Base-by-base conservation (phyloP, 2,329 filamentous ascomycete species). In the Ophiostoma himal-ulmi region DNA sequence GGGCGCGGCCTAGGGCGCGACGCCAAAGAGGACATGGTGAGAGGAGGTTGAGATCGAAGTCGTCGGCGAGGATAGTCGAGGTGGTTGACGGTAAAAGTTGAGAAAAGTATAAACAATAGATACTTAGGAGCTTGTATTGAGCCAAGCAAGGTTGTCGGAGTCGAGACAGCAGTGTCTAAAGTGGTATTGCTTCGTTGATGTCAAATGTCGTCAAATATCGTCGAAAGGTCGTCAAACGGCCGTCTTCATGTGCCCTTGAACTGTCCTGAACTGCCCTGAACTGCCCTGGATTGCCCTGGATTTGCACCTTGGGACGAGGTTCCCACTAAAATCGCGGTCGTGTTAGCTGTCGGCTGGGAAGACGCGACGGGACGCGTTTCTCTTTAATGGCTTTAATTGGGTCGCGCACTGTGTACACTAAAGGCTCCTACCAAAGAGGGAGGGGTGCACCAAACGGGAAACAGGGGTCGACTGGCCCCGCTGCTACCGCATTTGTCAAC, bases 1-100 rank as follows among this genome's bases (percentile, higher is more conserved):
- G 89, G 89, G 72, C 90, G 83, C 71, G 87, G 86, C 76, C 88
- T 84, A 67, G 88, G 83, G 74, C 86, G 84, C 34, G 79, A 78
- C 67, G 80, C 77, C 80, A 44, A 22, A n/a, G 48, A 48, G 41
- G 70, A 52, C 70, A 70, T 70, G 20, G 62, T 14, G 60, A 52
- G 30, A 1, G 65, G 69, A 20, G 37, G 34, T 66, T 11, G 8
- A 14, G 37, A 14, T 41, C 17, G 36, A 20, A 17, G 20, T 3
- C 5, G 30, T 20, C 8, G 41, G 34, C 30, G 60, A 41, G 13
- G 57, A 34, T 62, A 1, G 26, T 17, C 26, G 26, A 14, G 57
- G 57, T 62, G 57, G 26, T 5, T 20, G 26, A 30, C 30, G 30
- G 10, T 13, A 60, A 17, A 34, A 5, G 26, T 34, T 34, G 8